Conservation (phyloP, 1,139 yeast species). For the Spathaspora jeffriesii region DNA sequence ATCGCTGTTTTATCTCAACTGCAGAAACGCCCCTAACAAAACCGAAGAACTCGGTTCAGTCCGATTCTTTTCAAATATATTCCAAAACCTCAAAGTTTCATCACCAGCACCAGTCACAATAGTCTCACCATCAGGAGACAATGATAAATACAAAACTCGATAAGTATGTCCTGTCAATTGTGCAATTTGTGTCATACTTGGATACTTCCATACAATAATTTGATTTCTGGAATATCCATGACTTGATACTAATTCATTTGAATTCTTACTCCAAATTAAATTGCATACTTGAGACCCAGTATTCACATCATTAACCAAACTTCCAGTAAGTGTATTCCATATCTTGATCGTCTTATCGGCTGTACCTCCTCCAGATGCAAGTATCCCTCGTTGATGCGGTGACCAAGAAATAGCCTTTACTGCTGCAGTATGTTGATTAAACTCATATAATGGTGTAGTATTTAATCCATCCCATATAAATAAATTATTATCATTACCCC, state of each 20-base stretch:
- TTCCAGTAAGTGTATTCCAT: constrained; percentile 89
- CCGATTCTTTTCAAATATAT: constrained; percentile 77
- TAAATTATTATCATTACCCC: constrained; percentile 89
- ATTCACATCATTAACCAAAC: constrained; percentile 72
- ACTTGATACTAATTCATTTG: constrained; percentile 90
- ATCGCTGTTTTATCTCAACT: constrained; percentile 66
- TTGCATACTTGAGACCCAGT: constrained; percentile 98
- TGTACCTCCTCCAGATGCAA: constrained; percentile 98
- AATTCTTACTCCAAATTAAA: constrained; percentile 88
- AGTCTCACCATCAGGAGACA: constrained; percentile 97
- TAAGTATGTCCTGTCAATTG: constrained; percentile 94
- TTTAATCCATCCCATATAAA: constrained; percentile 86
- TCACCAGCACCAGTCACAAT: constrained; percentile 99
- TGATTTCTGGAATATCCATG: constrained; percentile 95
- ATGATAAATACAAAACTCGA: constrained; percentile 83
- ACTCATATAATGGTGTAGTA: constrained; percentile 68
- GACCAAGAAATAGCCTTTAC: constrained; percentile 98
- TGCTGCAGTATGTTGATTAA: constrained; percentile 89
- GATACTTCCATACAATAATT: constrained; percentile 93
- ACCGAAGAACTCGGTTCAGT: constrained; percentile 60
- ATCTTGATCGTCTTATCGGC: constrained; percentile 89
- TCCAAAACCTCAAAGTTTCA: constrained; percentile 94
- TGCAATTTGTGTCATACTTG: constrained; percentile 90
- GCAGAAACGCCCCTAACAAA: constrained; percentile 77
- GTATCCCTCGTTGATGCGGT: constrained; percentile 90